Conservation (phyloP, 2,329 filamentous ascomycete species). For the Exophiala aquamarina region DNA sequence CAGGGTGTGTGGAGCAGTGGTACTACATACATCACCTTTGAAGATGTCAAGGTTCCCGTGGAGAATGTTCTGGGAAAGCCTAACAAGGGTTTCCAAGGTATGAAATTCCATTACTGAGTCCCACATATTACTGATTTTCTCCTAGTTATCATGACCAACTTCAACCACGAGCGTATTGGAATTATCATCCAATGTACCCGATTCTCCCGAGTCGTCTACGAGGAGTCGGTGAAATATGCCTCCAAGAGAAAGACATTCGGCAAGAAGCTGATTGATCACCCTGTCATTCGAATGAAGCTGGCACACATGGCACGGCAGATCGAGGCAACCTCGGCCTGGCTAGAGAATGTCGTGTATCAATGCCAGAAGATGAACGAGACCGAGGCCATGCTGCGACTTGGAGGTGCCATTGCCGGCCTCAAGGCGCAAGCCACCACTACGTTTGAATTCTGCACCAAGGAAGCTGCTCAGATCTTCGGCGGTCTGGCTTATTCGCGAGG, state of each 20-base stretch:
- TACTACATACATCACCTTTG: slow-evolving; percentile 96
- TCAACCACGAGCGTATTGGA: slow-evolving; percentile 98
- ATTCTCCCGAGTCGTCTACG: slow-evolving; percentile 95
- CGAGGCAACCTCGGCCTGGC: slow-evolving; percentile 94
- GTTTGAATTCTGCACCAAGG: slow-evolving; percentile 96
- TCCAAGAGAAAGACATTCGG: slow-evolving; percentile 97
- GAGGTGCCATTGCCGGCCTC: slow-evolving; percentile 86
- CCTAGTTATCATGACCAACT: slow-evolving; percentile 94
- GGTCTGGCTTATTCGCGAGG: slow-evolving; percentile 89
- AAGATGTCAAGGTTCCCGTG: slow-evolving; percentile 99
- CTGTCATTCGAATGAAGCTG: slow-evolving; percentile 95
- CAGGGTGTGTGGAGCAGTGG: slow-evolving; percentile 95
- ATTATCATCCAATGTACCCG: slow-evolving; percentile 97
- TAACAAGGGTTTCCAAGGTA: slow-evolving; percentile 91
- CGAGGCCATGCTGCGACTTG: slow-evolving; percentile 93
- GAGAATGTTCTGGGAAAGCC: slow-evolving; percentile 97
- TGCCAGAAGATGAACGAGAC: slow-evolving; percentile 89
- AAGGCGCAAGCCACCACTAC: slow-evolving; percentile 94
- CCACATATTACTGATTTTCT: slow-evolving; percentile 5
- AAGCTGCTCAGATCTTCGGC: slow-evolving; percentile 96
- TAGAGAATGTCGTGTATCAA: slow-evolving; percentile 93
- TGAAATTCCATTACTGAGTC: slow-evolving; percentile 18
- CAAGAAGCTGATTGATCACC: slow-evolving; percentile 94
- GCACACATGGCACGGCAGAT: slow-evolving; percentile 98
- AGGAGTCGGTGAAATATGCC: slow-evolving; percentile 93